These are phyloP conservation scores for Boletus patriciae DNA, from an alignment of 768 basidiomycete species.

Conservation along the genomic window DNA sequence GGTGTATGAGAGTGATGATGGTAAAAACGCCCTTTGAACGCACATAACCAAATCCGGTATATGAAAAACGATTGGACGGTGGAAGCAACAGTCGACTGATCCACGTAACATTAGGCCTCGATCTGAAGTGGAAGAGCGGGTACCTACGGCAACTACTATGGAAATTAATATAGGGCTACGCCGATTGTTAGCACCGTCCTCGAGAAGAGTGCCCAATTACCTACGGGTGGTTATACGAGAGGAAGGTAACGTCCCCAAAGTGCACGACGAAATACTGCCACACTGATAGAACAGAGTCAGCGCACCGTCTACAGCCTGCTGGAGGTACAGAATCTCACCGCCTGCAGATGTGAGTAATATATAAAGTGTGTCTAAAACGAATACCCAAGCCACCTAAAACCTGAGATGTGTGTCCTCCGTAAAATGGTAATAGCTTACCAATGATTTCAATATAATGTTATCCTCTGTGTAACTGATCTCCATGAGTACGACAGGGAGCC, in stretches of 20 bases:
- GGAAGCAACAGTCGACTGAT: conserved; percentile 21
- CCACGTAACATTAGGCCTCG: conserved; percentile 12
- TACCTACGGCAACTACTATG: conserved; percentile 23
- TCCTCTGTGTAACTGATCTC: conserved; percentile 20
- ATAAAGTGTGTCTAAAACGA: conserved; percentile 20
- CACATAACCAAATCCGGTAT: conserved; percentile 25
- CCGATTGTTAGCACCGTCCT: conserved; percentile 4
- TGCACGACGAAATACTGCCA: conserved; percentile 26
- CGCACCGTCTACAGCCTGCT: not conserved
- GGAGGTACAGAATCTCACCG: conserved; percentile 9
- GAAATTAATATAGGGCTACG: conserved; percentile 22
- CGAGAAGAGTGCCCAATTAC: conserved; percentile 11
- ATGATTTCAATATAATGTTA: conserved; percentile 8
- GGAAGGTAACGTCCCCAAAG: conserved; percentile 17
- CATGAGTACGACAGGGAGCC: not conserved
- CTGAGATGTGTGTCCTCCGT: not conserved
- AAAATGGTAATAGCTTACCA: conserved; percentile 7
- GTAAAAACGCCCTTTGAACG: conserved; percentile 4
- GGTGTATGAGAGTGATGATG: not conserved
- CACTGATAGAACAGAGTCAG: conserved; percentile 12
- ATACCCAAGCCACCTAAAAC: conserved; percentile 23
- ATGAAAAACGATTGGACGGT: conserved; percentile 28
- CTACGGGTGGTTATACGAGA: conserved; percentile 19
- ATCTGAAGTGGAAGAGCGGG: not conserved
- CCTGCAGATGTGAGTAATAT: conserved; percentile 18